phyloP scores from a whole-genome alignment of 225 moss, liverwort and hornwort genomes.

The Thuidium tamariscinum region DNA sequence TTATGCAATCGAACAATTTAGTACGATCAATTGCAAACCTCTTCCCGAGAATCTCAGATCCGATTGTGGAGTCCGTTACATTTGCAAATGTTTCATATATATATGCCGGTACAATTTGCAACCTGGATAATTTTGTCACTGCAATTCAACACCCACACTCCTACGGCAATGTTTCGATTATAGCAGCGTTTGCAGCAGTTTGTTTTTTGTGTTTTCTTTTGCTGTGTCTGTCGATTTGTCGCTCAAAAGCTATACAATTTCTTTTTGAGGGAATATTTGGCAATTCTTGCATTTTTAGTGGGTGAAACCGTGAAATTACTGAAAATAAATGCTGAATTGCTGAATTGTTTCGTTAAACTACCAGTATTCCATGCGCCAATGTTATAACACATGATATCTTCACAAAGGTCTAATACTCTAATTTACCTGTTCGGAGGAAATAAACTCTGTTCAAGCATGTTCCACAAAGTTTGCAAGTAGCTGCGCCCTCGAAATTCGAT shows the following conservation, averaged over 20 bases:
- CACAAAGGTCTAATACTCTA: too few species aligned
- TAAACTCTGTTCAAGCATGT: not conserved
- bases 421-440: not conserved
- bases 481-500: not conserved
- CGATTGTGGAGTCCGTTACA: not conserved
- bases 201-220: not conserved
- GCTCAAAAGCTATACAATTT: not conserved
- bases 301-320: not conserved
- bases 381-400: not conserved
- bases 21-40: not conserved
- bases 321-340: not conserved
- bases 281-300: not conserved
- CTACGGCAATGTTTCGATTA: not conserved
- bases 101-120: not conserved
- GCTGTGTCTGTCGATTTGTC: too few species aligned
- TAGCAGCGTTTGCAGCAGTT: too few species aligned
- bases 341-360: too few species aligned
- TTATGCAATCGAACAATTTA: too few species aligned
- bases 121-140: not conserved
- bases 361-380: not conserved
- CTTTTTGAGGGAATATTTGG: not conserved
- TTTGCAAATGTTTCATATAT: not conserved
- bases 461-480: not conserved
- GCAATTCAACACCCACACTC: not conserved
- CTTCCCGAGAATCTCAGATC: not conserved